Conservation (phyloP, 345 rosid genomes). For the Rhizophora mangle region DNA sequence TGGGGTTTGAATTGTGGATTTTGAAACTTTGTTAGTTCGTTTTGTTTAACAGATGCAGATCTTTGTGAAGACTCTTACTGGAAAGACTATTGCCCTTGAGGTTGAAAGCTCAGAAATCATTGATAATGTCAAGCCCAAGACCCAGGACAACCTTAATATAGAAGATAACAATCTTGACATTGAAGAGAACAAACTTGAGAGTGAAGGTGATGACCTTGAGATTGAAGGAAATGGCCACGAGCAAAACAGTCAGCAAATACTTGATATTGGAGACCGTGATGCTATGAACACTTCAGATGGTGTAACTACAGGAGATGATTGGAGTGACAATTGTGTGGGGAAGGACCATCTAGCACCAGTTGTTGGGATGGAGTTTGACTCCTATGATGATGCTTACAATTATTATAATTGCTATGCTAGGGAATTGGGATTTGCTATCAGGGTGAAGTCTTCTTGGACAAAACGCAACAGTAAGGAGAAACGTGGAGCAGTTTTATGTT, state of each 20-base stretch:
- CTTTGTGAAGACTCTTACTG: neutral
- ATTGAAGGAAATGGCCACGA: conserved; percentile 17
- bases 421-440: conserved; percentile 27
- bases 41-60: neutral
- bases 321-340: conserved; percentile 6
- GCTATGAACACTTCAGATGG: neutral
- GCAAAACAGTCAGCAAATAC: conserved; percentile 3
- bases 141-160: neutral
- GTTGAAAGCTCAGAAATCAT: neutral
- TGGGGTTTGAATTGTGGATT: too few relatives aligned
- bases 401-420: conserved; percentile 28
- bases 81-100: neutral
- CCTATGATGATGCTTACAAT: conserved; percentile 27
- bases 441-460: conserved; percentile 32
- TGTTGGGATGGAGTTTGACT: conserved; percentile 29
- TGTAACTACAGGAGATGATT: neutral
- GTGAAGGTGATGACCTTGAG: conserved; percentile 14
- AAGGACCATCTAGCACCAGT: conserved; percentile 18
- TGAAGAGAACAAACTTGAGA: conserved; percentile 15
- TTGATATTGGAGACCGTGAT: conserved; percentile 13
- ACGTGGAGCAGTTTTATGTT: conserved; percentile 30
- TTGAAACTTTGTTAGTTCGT: neutral
- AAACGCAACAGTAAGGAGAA: conserved; percentile 32
- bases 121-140: neutral
- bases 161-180: conserved; percentile 9